Evolutionary conservation across 345 rosid species (phyloP).

Genomic region (Raphanus sativus): DNA sequence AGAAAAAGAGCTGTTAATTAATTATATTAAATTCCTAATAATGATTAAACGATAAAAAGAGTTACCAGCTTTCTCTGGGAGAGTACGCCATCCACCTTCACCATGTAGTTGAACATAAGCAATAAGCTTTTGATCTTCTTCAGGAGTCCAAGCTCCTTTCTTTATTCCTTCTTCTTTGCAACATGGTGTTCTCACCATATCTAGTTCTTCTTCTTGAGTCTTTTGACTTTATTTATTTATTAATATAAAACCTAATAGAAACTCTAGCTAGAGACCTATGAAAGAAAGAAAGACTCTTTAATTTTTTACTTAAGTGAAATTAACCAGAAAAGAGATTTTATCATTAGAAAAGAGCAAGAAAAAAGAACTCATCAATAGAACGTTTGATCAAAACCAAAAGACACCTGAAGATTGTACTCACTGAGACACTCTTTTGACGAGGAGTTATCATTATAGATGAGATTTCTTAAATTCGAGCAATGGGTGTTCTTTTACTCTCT

Average conservation of each 20-base stretch:
- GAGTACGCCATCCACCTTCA: constrained; percentile 49
- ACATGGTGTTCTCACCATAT: constrained; percentile 45
- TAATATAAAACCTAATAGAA: not conserved
- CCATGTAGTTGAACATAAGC: constrained; percentile 38
- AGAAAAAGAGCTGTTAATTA: not conserved
- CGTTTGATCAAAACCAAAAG: constrained; percentile 37
- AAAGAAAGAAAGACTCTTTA: not conserved
- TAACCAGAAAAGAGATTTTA: not conserved
- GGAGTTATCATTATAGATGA: constrained; percentile 20
- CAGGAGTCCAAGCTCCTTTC: constrained; percentile 50
- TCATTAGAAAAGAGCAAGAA: not conserved
- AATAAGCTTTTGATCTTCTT: constrained; percentile 45
- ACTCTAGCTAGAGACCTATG: constrained; percentile 11
- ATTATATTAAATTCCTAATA: not conserved
- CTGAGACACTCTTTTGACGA: constrained; percentile 29
- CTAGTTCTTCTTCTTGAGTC: constrained; percentile 6
- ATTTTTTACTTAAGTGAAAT: not conserved
- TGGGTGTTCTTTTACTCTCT: not conserved
- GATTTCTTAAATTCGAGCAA: not conserved
- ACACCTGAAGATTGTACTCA: constrained; percentile 33
- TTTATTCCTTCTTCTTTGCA: constrained; percentile 38
- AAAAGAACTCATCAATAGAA: constrained; percentile 23
- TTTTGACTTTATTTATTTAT: not conserved
- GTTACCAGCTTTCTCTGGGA: constrained; percentile 46
- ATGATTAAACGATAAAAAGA: not conserved